A percentile compares a stretch with the other conserved stretches of the same genome.
phyloP scores from a whole-genome alignment of 306 rosid genomes.

The Macrotyloma uniflorum region DNA sequence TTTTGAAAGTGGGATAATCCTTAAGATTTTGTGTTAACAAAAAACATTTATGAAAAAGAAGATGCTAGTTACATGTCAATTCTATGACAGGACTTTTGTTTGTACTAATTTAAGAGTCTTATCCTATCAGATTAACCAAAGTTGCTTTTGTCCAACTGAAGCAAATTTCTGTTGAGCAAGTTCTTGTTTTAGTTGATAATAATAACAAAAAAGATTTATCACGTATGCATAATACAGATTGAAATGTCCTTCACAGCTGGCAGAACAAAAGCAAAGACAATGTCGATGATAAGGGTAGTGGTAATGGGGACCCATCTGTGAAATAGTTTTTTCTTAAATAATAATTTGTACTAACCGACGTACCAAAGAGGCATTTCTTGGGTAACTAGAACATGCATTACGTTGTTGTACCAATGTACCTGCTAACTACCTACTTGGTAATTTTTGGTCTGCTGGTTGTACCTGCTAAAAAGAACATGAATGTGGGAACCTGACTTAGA shows the following conservation, averaged over 20 bases:
- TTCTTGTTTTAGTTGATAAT: constrained; percentile 7
- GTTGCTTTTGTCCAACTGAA: not conserved
- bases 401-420: constrained; percentile 29
- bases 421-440: constrained; percentile 21
- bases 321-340: not conserved
- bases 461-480: constrained; percentile 33
- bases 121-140: constrained; percentile 15
- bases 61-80: constrained; percentile 1
- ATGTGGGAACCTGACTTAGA: constrained; percentile 12
- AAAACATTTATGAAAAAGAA: not conserved
- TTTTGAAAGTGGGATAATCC: not conserved
- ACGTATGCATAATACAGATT: not conserved
- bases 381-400: constrained; percentile 23
- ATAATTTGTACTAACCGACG: constrained; percentile 37
- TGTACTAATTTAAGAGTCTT: constrained; percentile 4
- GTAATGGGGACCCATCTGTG: constrained; percentile 29
- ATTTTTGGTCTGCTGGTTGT: constrained; percentile 27
- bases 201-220: not conserved
- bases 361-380: constrained; percentile 42
- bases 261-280: constrained; percentile 35
- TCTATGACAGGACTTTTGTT: constrained; percentile 11
- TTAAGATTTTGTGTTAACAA: not conserved
- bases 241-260: constrained; percentile 4
- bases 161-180: not conserved
- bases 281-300: constrained; percentile 3